These are phyloP conservation scores for Funneliformis mosseae DNA, from an alignment of 192 early-diverging fungal species.

Conservation along the genomic window DNA sequence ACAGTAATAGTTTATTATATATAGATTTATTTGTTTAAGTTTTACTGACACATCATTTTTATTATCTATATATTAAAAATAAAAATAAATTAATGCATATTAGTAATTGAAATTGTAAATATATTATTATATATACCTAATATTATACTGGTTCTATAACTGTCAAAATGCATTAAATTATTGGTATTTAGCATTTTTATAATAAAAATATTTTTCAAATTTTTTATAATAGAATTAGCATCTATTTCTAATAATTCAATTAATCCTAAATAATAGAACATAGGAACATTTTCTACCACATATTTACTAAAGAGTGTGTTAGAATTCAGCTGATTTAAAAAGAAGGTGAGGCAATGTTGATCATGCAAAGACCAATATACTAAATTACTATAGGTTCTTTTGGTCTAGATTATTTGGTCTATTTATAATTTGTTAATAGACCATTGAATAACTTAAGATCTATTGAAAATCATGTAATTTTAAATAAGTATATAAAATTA, in stretches of 20 bases:
- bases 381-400: no score
- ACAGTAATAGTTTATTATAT: conserved; percentile 6
- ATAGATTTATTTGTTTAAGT: conserved; percentile 1
- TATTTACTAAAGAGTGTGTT: conserved; percentile 2
- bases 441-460: no score
- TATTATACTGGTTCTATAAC: not conserved
- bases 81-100: not conserved
- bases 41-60: not conserved
- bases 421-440: no score
- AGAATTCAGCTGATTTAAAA: no score
- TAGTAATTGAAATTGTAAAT: not conserved
- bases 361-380: no score
- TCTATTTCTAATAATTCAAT: not conserved
- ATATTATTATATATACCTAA: not conserved
- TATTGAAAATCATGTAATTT: no score
- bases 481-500: no score
- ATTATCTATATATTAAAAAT: not conserved
- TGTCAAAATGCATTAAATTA: conserved; percentile 16
- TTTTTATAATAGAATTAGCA: not conserved
- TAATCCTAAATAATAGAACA: not conserved
- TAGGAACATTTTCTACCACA: not conserved
- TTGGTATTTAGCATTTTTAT: conserved; percentile 1
- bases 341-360: no score
- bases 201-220: conserved; percentile 11
- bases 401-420: no score